phyloP scores from a whole-genome alignment of 331 rosid genomes.

The Acacia pycnantha region DNA sequence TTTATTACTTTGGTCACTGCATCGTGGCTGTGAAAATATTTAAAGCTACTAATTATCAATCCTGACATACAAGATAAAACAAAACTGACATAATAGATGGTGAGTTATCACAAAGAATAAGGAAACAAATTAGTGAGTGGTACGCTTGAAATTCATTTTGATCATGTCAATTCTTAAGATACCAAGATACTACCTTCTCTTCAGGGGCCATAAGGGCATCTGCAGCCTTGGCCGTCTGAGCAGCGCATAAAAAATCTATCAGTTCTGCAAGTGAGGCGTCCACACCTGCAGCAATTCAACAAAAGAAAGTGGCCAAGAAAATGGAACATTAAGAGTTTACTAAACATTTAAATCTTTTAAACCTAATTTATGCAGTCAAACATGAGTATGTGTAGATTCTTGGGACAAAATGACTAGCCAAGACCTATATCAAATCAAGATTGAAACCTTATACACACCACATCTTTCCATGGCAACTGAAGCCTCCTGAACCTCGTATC shows the following conservation, averaged over 20 bases:
- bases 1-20: conserved; percentile 26
- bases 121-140: neutral
- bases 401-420: conserved; percentile 15
- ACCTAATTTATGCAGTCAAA: neutral
- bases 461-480: conserved; percentile 79
- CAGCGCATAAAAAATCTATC: conserved; percentile 79
- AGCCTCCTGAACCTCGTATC: conserved; percentile 67
- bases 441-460: conserved; percentile 49
- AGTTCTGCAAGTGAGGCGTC: conserved; percentile 62
- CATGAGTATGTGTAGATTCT: neutral
- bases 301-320: conserved; percentile 31
- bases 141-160: conserved; percentile 17
- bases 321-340: neutral
- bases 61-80: conserved; percentile 3
- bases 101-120: neutral
- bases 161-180: conserved; percentile 16
- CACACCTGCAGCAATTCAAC: conserved; percentile 51
- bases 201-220: conserved; percentile 56
- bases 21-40: conserved; percentile 54
- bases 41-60: conserved; percentile 13
- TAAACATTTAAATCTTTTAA: neutral
- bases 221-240: conserved; percentile 64
- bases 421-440: conserved; percentile 9
- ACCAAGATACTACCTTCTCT: conserved; percentile 51
- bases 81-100: neutral